phyloP scores from a whole-genome alignment of 2,329 filamentous ascomycete genomes.

The Pseudogymnoascus verrucosus region DNA sequence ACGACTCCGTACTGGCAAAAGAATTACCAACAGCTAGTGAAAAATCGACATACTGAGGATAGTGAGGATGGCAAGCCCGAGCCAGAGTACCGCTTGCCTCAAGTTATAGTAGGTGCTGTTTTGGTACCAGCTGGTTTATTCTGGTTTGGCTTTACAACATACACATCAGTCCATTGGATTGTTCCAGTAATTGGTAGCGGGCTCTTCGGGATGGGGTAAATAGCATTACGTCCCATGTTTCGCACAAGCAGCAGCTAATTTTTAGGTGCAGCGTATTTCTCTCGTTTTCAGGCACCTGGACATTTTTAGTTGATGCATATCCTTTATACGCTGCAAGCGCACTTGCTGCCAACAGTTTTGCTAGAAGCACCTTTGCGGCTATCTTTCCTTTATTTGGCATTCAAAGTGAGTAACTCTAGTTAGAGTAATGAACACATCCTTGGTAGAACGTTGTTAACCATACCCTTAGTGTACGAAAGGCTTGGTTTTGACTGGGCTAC shows the following conservation, averaged over 20 bases:
- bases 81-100: no score
- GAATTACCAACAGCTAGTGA: no score
- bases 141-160: no score
- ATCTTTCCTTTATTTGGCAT: constrained; percentile 23
- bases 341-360: constrained; percentile 75
- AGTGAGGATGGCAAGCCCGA: no score
- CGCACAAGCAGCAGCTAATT: background rate
- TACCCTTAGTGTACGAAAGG: constrained; percentile 59
- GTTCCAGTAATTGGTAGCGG: no score
- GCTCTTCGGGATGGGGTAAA: no score
- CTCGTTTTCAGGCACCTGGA: constrained; percentile 78
- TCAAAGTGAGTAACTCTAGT: no score
- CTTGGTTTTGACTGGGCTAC: constrained; percentile 66
- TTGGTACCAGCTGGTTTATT: no score
- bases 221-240: background rate
- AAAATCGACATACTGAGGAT: no score
- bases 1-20: no score
- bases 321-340: constrained; percentile 68
- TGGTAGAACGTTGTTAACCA: constrained; percentile 56
- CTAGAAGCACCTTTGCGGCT: constrained; percentile 68
- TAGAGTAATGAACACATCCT: background rate
- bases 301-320: constrained; percentile 72
- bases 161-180: no score
- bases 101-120: no score
- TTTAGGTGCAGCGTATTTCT: constrained; percentile 53